phyloP scores from a whole-genome alignment of 257 asterid species.

The Scutellaria barbata region DNA sequence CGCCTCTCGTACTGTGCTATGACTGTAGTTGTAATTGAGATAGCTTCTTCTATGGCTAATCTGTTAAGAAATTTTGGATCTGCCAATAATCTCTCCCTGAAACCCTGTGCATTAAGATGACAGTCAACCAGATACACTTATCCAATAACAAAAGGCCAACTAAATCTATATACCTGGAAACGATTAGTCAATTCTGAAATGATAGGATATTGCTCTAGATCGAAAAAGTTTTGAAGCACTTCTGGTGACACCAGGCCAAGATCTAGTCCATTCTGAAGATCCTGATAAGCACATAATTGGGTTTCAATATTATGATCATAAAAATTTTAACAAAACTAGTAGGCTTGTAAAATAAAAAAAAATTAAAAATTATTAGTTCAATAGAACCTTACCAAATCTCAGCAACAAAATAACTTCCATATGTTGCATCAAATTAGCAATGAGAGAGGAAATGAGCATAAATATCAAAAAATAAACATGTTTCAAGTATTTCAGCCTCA shows the following conservation, averaged over 20 bases:
- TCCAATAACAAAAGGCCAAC: conserved; percentile 15
- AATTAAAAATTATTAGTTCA: conserved; percentile 15
- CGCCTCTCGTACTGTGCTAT: conserved; percentile 90
- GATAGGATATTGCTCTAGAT: conserved; percentile 83
- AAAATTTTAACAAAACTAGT: conserved; percentile 19
- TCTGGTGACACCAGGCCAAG: conserved; percentile 96
- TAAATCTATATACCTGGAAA: conserved; percentile 63
- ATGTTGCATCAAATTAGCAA: conserved; percentile 8
- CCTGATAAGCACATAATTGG: conserved; percentile 52
- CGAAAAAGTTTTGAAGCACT: conserved; percentile 87
- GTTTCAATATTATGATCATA: conserved; percentile 22
- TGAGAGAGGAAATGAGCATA: background rate
- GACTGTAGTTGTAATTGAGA: conserved; percentile 88
- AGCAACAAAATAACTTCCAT: conserved; percentile 16
- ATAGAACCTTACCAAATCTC: conserved; percentile 14
- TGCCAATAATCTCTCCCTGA: conserved; percentile 89
- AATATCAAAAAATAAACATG: background rate
- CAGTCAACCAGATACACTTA: conserved; percentile 14
- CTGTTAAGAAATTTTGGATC: conserved; percentile 89
- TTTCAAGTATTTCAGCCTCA: conserved; percentile 24
- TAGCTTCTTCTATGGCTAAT: conserved; percentile 95
- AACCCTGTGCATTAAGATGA: conserved; percentile 67
- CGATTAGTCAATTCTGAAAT: conserved; percentile 71
- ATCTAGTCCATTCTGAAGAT: conserved; percentile 92
- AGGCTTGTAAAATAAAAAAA: conserved; percentile 17